Evolutionary conservation across 2,329 filamentous ascomycete species (phyloP), one percentile per base, ranked within the genome.

Genomic region (Chaetomium strumarium): DNA sequence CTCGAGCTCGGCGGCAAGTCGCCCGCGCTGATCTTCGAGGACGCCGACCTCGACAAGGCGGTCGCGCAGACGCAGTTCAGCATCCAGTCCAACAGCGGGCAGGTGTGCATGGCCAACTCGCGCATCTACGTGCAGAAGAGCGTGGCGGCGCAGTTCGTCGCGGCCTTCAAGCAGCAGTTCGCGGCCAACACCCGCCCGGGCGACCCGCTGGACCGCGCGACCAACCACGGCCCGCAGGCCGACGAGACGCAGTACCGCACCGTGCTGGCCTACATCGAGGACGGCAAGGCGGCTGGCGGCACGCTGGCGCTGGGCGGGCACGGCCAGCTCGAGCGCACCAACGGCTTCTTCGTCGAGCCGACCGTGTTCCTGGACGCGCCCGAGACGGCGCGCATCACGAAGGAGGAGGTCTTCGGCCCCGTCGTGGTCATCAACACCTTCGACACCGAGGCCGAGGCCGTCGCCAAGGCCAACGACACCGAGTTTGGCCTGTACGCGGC

Each of bases 1-100:
- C 73, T 86, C 16, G 83, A 86, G 67, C 78, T 84, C 0, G 84
- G 84, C n/a, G 84, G 84, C 43, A 87, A 87, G 66, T 81, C 76
- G 1, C 83, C 84, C 0, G 73, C 81, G 14, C 66, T 87, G 16
- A 72, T 86, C 5, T 86, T 87, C 53, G 78, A 79, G 3, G 84
- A 87, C 60, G 83, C 81, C 9, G 75, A 86, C 58, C 60, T 86
- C 30, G 81, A 83, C 5, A 77, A 80, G 59, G 80, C 83, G 2
- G 81, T 85, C 38, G 84, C 81, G 7, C 64, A 69, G 37, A 70
- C 71, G 1, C 63, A 67, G 57, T 57, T 60, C 57, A 71, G 73
- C 24, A 74, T 84, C 46, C 72, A 76, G 53, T 70, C 69, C 56
- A 75, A 81, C 62, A 76, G 75, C 48, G 80, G 81, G 0, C 81